Evolutionary conservation across 192 early-diverging fungal genomes (phyloP), one percentile per base, ranked within the genome.

Genomic region (Coemansia sp.): DNA sequence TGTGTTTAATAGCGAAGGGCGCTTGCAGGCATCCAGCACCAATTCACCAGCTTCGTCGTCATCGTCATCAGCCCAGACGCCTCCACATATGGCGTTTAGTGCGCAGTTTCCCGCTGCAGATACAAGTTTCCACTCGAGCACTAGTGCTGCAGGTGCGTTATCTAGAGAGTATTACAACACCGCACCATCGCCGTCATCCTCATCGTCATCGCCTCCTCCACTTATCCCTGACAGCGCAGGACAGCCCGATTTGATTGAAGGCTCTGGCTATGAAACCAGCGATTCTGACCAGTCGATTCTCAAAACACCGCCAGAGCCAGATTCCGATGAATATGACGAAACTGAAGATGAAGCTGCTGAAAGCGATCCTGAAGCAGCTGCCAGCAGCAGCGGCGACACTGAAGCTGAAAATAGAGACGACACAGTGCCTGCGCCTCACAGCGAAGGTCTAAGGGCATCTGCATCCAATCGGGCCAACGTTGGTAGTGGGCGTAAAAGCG

Each of bases 251-350:
- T 18, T 43, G 42, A 44, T 40, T 4, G 11, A 40, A 16, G 63
- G 37, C 1, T 51, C 52, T 3, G 71, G 56, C 14, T 65, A 55
- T 41, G 68, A 65, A 12, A 55, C 66, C 23, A 66, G 58, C 14
- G 74, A 77, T 36, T 53, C 74, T 1, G 74, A 77, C 11, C 34
- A 21, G 20, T 77, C 74, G 2, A 66, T 53, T 23, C 37, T 77
- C 28, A 58, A 50, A 40, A 77, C 74, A 16, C 74, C 74, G 11
- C 60, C 58, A 12, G 73, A 62, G 21, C 45, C 20, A 40, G 53
- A 46, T n/a, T 50, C 55, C 14, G 66, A 52, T 2, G 49, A 15
- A 5, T 45, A 40, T 20, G 26, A 16, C 28, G 52, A 41, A 2
- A 36, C 44, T 5, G 54, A 64, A 5, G 41, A 39, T 17, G 51